These are phyloP conservation scores for Cryptosporidium parvum DNA, from an alignment of 169 alveolate genomes.

Conservation along the genomic window DNA sequence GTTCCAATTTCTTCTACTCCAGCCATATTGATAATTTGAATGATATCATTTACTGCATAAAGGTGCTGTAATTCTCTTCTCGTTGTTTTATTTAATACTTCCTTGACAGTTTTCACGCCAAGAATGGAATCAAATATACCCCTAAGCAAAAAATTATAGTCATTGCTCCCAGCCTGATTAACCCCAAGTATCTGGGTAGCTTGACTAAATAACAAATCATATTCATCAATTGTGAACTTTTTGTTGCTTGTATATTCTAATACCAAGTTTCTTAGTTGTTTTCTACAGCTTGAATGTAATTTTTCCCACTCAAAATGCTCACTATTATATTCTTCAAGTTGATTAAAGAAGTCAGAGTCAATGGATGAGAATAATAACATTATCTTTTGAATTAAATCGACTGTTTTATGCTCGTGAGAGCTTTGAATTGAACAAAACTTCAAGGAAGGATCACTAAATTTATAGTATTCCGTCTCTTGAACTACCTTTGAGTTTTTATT, in stretches of 20 bases:
- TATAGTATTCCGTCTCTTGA: background rate
- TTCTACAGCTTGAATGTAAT: slow-evolving; percentile 45
- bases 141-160: background rate
- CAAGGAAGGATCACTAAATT: background rate
- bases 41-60: slow-evolving; percentile 36
- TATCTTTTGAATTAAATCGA: slow-evolving; percentile 32
- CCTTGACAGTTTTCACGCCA: slow-evolving; percentile 45
- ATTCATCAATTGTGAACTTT: background rate
- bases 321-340: background rate
- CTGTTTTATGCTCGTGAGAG: background rate
- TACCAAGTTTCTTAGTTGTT: slow-evolving; percentile 8
- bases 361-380: slow-evolving; percentile 27
- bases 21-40: slow-evolving; percentile 2
- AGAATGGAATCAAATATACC: slow-evolving; percentile 3
- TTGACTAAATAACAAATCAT: background rate
- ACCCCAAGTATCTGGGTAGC: background rate
- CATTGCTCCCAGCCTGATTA: background rate
- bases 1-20: background rate
- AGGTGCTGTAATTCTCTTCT: slow-evolving; percentile 13
- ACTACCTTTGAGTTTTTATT: background rate
- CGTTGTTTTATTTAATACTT: slow-evolving; percentile 41
- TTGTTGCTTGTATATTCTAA: background rate
- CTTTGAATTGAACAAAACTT: background rate
- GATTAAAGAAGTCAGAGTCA: background rate
- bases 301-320: background rate